Evolutionary conservation across 148 eudicot species (phyloP).

Genomic region (Camellia japonica): DNA sequence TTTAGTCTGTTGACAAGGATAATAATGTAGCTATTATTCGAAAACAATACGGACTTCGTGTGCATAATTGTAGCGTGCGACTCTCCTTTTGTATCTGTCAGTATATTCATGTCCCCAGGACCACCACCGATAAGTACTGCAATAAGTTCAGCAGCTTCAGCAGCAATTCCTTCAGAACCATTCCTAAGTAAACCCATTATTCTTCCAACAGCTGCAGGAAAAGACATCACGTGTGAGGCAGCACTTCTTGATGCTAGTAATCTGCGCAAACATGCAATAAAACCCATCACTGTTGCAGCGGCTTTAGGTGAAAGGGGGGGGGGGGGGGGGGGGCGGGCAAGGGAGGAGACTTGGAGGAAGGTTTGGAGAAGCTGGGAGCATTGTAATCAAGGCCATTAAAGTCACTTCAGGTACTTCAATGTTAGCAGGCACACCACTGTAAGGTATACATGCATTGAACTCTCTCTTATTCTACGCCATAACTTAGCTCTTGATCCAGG

Average conservation of each 20-base stretch:
- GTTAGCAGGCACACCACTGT: slow-evolving; percentile 77
- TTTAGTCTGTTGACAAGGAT: slow-evolving; percentile 88
- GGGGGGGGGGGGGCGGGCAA: slow-evolving; percentile 94
- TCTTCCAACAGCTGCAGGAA: slow-evolving; percentile 99
- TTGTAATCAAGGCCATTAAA: slow-evolving; percentile 93
- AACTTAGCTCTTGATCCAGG: slow-evolving; percentile 98
- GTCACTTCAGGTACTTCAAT: slow-evolving; percentile 97
- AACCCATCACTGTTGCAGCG: slow-evolving; percentile 94
- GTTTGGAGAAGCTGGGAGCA: slow-evolving; percentile 92
- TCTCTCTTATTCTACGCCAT: slow-evolving; percentile 94
- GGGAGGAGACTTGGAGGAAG: slow-evolving; percentile 87
- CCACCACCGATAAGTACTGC: slow-evolving; percentile 97
- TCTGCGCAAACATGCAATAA: slow-evolving; percentile 81
- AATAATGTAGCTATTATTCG: slow-evolving; percentile 58
- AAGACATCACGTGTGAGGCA: slow-evolving; percentile 92
- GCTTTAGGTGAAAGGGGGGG: slow-evolving; percentile 99
- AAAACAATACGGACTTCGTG: slow-evolving; percentile 86
- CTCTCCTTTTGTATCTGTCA: slow-evolving; percentile 87
- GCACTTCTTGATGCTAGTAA: slow-evolving; percentile 87
- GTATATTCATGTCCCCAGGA: slow-evolving; percentile 67
- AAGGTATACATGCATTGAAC: slow-evolving; percentile 91
- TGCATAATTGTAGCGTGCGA: slow-evolving; percentile 91
- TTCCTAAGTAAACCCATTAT: slow-evolving; percentile 96
- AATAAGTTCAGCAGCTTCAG: slow-evolving; percentile 87
- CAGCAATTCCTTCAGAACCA: slow-evolving; percentile 92